Evolutionary conservation across 1,284 basidiomycete genomes (phyloP).

Genomic region (Cerrena zonata): DNA sequence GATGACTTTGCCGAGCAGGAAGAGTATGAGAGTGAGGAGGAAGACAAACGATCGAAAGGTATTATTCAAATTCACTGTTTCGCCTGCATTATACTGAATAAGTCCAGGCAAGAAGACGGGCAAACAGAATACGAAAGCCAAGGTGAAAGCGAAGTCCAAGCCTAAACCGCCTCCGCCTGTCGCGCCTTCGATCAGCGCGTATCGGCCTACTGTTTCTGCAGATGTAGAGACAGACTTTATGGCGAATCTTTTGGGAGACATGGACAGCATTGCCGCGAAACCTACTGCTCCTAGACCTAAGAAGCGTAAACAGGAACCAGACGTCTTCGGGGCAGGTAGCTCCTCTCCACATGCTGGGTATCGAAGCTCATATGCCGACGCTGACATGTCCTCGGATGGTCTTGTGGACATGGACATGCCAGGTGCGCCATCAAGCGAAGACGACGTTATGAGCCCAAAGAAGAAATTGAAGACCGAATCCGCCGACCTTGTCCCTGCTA

Average conservation of each 20-base stretch:
- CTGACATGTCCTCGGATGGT: constrained; percentile 54
- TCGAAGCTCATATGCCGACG: constrained; percentile 26
- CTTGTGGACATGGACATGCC: constrained; percentile 38
- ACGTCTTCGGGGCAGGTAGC: constrained; percentile 34
- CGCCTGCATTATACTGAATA: background rate
- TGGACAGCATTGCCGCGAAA: constrained; percentile 47
- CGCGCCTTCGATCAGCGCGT: constrained; percentile 64
- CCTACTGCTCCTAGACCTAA: constrained; percentile 37
- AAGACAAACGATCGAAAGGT: constrained; percentile 36
- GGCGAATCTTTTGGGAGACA: constrained; percentile 64
- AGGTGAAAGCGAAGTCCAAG: constrained; percentile 35
- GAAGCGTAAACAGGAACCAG: constrained; percentile 71
- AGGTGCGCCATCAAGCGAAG: constrained; percentile 50
- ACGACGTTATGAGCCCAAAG: constrained; percentile 54
- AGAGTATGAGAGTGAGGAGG: constrained; percentile 41
- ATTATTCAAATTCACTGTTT: constrained; percentile 13
- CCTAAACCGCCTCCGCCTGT: constrained; percentile 43
- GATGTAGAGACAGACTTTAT: constrained; percentile 85
- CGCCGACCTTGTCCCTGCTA: constrained; percentile 44
- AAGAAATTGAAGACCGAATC: constrained; percentile 52
- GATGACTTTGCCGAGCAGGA: constrained; percentile 78
- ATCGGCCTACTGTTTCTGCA: constrained; percentile 67
- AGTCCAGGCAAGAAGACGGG: constrained; percentile 45
- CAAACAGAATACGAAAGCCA: constrained; percentile 32
- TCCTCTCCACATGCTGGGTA: constrained; percentile 23